Base-by-base conservation (phyloP, 495 filamentous ascomycete genomes). In the Cercophora newfieldiana region DNA sequence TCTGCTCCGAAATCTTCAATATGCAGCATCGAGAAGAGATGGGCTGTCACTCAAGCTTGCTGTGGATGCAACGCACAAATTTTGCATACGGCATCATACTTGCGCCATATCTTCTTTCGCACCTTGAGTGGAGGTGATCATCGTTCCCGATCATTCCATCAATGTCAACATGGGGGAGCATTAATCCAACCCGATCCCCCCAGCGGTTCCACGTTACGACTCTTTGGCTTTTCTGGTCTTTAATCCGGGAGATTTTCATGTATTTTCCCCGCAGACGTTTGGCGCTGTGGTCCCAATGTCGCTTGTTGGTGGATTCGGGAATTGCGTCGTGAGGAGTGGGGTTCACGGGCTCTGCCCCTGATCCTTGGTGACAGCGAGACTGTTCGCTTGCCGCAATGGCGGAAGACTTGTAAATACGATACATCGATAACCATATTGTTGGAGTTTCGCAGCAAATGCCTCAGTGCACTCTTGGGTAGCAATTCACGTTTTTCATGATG, bases 51-150 rank as follows among this genome's bases (percentile, higher is more conserved):
- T 54, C 50, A 24, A 29, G 3, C 5, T 12, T 3, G 8, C 16
- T 3, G 18, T 16, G 29, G n/a, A 18, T 33, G 29, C 12, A n/a
- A 14, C 28, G 21, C 56, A 59, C 12, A 37, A 59, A 58, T 25
- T 30, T 59, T 59, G 56, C 56, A 59, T 59, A 59, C 56, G 37
- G 19, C 56, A 59, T 59, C 56, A 59, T 59, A 59, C 56, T 59
- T 59, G 26, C 37, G 37, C 4, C 18, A 4, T 44, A 14, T 44
- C 30, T 44, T 44, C 37, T 2, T 2, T 16, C 37, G 2, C 37
- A 14, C 37, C 37, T 16, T 44, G 37, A 2, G 18, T 14, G 37
- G 37, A 44, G 18, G 12, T 44, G 37, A 44, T 44, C 37, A 14
- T 44, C 37, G 10, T 33, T n/a, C 37, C 10, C 37, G 37, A 44